Base-by-base conservation (phyloP, 2,329 filamentous ascomycete species). In the Delphinella strobiligena region DNA sequence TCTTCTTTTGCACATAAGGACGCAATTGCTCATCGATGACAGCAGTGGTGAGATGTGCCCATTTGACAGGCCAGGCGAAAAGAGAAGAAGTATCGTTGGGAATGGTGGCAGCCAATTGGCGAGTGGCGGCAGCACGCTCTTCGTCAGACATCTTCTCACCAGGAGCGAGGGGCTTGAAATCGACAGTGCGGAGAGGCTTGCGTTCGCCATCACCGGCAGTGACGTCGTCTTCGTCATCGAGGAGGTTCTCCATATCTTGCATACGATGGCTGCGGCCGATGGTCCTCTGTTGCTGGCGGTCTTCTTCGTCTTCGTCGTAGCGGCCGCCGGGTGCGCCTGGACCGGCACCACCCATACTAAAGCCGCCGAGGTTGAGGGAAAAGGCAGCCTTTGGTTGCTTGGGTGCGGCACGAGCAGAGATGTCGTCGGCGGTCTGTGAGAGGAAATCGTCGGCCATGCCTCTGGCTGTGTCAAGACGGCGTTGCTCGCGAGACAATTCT, bases 1-100 rank as follows among this genome's bases (percentile, higher is more conserved):
- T 85, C 72, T 96, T 98, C 74, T 93, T 93, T 68, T 94, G 87
- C 41, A 96, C 85, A 64, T 95, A 98, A 19, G 89, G 88, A 54
- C 83, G 78, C 50, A 98, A 75, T 58, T 95, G 88, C 47, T 93
- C 83, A 45, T 77, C 74, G 44, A 96, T 76, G 31, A 91, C 73
- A 12, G 72, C 69, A 45, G 91, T 81, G 55, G 93, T 84, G 57
- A 98, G 72, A 61, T 79, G 85, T 37, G 93, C 82, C 91, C 91
- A 98, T 52, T 88, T 83, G 58, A 98, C 78, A 14, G 81, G 67
- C 85, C 87, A 96, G n/a, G 72, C 74, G 85, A 89, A 98, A 3
- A 98, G 69, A 8, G 39, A 37, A 2, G 82, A 78, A 58, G 82
- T 85, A 54, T 91, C 82, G 11, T 78, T 81, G 0, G 91, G 91